Percentiles rank a stretch among this genome's conserved stretches.
phyloP scores from a whole-genome alignment of 257 asterid species.

The Fraxinus cuspidata region DNA sequence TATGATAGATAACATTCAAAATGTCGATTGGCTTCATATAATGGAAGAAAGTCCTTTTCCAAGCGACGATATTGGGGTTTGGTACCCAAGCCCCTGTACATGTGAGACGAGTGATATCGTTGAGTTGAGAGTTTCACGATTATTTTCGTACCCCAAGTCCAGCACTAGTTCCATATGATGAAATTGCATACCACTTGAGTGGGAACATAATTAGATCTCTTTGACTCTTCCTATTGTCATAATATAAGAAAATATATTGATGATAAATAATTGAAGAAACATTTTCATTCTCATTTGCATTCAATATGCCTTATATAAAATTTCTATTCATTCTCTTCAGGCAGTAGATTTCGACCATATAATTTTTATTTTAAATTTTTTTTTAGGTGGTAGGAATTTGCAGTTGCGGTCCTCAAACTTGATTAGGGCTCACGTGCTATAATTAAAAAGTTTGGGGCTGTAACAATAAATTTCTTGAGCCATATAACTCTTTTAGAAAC shows the following conservation, averaged over 20 bases:
- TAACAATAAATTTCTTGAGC: neutral
- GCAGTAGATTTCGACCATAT: neutral
- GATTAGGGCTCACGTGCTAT: neutral
- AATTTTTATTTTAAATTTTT: no score
- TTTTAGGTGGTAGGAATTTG: neutral
- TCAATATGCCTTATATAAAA: no score
- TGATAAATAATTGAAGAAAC: neutral
- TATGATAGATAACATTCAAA: no score
- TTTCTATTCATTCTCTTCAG: no score
- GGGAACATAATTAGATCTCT: no score
- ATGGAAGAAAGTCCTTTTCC: no score
- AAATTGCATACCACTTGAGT: no score
- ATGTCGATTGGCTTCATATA: no score
- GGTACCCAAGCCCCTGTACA: slow-evolving; percentile 31
- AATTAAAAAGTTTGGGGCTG: neutral
- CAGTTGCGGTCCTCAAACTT: neutral
- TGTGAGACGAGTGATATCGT: slow-evolving; percentile 31
- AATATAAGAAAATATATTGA: neutral
- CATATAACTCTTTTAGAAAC: neutral
- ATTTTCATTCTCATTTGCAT: neutral
- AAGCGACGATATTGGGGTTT: neutral
- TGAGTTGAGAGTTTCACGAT: slow-evolving; percentile 28
- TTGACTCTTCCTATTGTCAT: neutral
- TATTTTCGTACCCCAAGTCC: neutral
- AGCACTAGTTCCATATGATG: neutral